These are phyloP conservation scores for Colletotrichum cereale DNA, from an alignment of 2,329 filamentous ascomycete genomes.

Conservation along the genomic window DNA sequence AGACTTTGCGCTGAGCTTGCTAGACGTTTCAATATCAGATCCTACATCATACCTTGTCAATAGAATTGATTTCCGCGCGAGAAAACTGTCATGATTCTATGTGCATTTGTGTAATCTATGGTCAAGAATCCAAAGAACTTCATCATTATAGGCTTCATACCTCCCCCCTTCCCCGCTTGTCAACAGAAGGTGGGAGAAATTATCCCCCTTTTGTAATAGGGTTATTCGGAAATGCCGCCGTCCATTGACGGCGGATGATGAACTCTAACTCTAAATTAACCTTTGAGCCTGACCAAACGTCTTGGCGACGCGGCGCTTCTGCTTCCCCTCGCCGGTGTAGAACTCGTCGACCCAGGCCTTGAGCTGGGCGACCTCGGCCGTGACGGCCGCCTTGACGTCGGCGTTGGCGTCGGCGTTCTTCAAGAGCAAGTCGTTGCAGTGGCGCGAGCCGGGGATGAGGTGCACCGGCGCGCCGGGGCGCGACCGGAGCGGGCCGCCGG, in stretches of 20 bases:
- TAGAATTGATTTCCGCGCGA: accelerated
- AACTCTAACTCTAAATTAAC: background rate
- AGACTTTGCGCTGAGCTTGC: too few relatives aligned
- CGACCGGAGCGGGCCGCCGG: slow-evolving; percentile 64
- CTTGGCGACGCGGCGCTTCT: background rate
- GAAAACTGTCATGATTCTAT: background rate
- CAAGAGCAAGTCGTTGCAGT: slow-evolving; percentile 67
- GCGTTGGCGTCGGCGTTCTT: slow-evolving; percentile 60
- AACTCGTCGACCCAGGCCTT: slow-evolving; percentile 67
- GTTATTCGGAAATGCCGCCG: too few relatives aligned
- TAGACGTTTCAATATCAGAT: too few relatives aligned
- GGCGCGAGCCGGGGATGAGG: slow-evolving; percentile 65
- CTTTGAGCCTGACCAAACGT: background rate
- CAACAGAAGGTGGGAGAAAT: background rate
- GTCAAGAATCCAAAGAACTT: background rate
- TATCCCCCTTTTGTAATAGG: background rate
- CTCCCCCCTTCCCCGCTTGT: background rate
- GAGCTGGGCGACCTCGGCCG: slow-evolving; percentile 62
- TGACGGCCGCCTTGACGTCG: slow-evolving; percentile 57
- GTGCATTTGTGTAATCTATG: background rate
- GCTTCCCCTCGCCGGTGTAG: slow-evolving; percentile 43
- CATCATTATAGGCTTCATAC: background rate
- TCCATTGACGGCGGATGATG: background rate
- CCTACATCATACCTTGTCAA: background rate
- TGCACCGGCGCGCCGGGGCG: slow-evolving; percentile 62